Evolutionary conservation across 2,329 filamentous ascomycete genomes (phyloP).

Genomic region (Claviceps monticola): DNA sequence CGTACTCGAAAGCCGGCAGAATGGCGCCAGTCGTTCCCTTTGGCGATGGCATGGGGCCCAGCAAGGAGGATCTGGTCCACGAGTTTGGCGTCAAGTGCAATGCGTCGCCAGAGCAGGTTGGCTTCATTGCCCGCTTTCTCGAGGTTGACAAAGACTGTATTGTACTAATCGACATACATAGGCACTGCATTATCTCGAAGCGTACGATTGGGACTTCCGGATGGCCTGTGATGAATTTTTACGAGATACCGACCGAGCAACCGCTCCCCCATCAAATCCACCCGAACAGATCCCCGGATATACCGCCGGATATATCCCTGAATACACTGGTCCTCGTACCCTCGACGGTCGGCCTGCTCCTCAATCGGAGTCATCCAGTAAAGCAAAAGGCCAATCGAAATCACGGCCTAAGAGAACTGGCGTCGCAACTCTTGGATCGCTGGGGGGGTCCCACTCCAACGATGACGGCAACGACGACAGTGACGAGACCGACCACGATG

Average conservation of each 20-base stretch:
- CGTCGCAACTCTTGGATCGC: conserved; percentile 45
- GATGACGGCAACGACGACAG: conserved; percentile 45
- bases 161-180: conserved; percentile 18
- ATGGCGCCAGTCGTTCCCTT: not conserved
- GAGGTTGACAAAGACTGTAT: no score
- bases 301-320: conserved; percentile 10
- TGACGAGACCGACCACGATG: conserved; percentile 41
- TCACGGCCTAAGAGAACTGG: conserved; percentile 41
- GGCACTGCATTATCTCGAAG: conserved; percentile 53
- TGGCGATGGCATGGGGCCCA: conserved; percentile 1
- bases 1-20: not conserved
- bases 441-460: conserved; percentile 31
- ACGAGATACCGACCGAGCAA: conserved; percentile 37
- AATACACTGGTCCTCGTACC: conserved; percentile 48
- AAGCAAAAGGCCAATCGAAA: conserved; percentile 19
- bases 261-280: conserved; percentile 2
- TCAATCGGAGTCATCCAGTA: conserved; percentile 16
- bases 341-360: conserved; percentile 48
- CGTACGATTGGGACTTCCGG: conserved; percentile 52
- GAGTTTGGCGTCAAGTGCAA: conserved; percentile 5
- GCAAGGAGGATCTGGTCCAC: conserved; percentile 4
- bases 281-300: no score
- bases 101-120: conserved; percentile 4
- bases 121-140: not conserved
- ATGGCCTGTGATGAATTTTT: conserved; percentile 50